phyloP scores from a whole-genome alignment of 2,329 filamentous ascomycete genomes.

The Trichophyton benhamiae region DNA sequence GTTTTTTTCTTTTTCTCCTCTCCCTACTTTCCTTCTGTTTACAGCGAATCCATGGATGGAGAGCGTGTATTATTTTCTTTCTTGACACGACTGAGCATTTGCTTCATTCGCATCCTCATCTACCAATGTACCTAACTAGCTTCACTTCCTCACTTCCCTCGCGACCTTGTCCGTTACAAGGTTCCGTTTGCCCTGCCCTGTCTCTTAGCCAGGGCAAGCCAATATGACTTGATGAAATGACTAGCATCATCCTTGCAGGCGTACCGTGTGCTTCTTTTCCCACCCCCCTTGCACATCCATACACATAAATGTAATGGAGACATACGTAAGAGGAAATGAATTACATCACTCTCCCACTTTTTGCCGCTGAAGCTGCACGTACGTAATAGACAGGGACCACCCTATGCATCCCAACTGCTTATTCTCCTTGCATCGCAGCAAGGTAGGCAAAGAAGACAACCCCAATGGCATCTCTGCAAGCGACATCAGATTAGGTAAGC shows the following conservation, averaged over 20 bases:
- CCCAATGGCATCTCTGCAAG: not conserved
- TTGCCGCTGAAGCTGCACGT: not conserved
- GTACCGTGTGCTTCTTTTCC: not conserved
- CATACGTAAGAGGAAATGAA: too few relatives aligned
- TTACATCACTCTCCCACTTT: not conserved
- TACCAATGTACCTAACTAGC: not conserved
- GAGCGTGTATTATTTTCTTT: not conserved
- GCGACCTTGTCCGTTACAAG: not conserved
- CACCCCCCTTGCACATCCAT: not conserved
- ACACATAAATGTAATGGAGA: not conserved
- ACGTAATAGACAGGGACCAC: not conserved
- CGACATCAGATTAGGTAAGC: not conserved
- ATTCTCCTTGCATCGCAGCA: not conserved
- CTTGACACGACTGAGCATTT: too few relatives aligned
- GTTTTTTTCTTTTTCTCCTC: slow-evolving; percentile 1
- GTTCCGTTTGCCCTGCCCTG: not conserved
- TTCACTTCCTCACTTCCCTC: not conserved
- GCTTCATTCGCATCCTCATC: not conserved
- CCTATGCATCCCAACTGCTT: not conserved
- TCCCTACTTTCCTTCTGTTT: not conserved
- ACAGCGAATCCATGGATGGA: slow-evolving; percentile 1
- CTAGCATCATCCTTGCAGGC: slow-evolving; percentile 1
- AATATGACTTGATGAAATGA: slow-evolving; percentile 2
- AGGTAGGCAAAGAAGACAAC: not conserved
- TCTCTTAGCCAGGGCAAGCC: not conserved